Percentiles rank a stretch among this genome's conserved stretches.
These are phyloP conservation scores for Chamaecrista fasciculata DNA, from an alignment of 306 rosid species.

Conservation along the genomic window DNA sequence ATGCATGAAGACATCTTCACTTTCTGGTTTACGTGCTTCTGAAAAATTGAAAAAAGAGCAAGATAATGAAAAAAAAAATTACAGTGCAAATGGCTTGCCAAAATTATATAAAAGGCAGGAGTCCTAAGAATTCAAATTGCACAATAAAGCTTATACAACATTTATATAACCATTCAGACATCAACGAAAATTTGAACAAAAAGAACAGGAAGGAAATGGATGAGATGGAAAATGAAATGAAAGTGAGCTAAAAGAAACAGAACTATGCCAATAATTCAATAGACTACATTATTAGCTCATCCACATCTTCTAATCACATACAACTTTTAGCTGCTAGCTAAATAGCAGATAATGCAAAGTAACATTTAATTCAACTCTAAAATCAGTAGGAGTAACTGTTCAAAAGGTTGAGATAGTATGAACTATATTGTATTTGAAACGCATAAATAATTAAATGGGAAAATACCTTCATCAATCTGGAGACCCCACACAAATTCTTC, in stretches of 20 bases:
- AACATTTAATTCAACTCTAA: neutral
- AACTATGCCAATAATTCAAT: constrained; percentile 6
- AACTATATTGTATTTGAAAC: neutral
- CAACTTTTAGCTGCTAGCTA: neutral
- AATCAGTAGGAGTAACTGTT: constrained; percentile 17
- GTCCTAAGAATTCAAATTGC: constrained; percentile 15
- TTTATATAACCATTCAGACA: constrained; percentile 12
- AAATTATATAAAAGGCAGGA: constrained; percentile 10
- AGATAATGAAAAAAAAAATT: neutral
- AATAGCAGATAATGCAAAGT: neutral
- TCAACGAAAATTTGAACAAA: constrained; percentile 6
- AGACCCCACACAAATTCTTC: constrained; percentile 98
- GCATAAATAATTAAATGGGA: constrained; percentile 5
- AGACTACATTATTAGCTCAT: neutral
- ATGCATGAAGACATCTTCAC: constrained; percentile 84
- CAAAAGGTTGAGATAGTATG: neutral
- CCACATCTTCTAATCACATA: neutral
- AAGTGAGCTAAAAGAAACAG: constrained; percentile 14
- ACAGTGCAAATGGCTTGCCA: constrained; percentile 12
- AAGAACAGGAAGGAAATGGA: neutral
- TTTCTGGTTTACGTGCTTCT: constrained; percentile 84
- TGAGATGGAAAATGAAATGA: neutral
- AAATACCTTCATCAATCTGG: constrained; percentile 86
- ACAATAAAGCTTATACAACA: constrained; percentile 1
- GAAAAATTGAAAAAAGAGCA: constrained; percentile 21